A percentile compares a stretch with the other conserved stretches of the same genome.
Evolutionary conservation across 192 early-diverging fungal species (phyloP).

Genomic region (Coemansia sp.): DNA sequence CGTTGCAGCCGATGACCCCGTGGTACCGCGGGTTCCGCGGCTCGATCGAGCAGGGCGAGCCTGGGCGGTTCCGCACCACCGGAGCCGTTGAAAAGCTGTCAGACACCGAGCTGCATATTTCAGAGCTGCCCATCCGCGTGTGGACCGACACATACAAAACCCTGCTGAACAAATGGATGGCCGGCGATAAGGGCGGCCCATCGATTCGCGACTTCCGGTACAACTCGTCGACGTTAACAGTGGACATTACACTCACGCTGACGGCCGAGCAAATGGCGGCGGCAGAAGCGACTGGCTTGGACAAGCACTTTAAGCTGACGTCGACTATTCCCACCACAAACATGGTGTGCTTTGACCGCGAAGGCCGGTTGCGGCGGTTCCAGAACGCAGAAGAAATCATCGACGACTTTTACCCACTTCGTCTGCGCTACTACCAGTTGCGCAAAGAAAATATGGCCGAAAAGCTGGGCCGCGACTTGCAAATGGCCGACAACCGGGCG

Average conservation of each 20-base stretch:
- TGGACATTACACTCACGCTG: conserved; percentile 48
- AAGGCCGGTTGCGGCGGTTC: conserved; percentile 84
- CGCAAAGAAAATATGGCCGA: conserved; percentile 77
- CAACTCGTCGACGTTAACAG: conserved; percentile 50
- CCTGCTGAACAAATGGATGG: conserved; percentile 74
- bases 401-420: conserved; percentile 83
- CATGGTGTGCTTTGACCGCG: conserved; percentile 90
- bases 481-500: conserved; percentile 76
- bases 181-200: conserved; percentile 68
- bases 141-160: conserved; percentile 94
- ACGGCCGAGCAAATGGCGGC: conserved; percentile 66
- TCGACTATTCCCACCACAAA: conserved; percentile 77
- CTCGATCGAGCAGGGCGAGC: conserved; percentile 58
- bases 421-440: conserved; percentile 80
- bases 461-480: conserved; percentile 64
- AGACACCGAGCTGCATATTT: conserved; percentile 76
- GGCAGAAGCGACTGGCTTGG: conserved; percentile 76
- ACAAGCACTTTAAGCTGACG: conserved; percentile 78
- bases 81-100: conserved; percentile 71
- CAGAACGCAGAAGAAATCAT: conserved; percentile 74
- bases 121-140: conserved; percentile 82
- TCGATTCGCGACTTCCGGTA: conserved; percentile 64
- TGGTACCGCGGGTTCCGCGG: conserved; percentile 97
- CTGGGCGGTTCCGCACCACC: conserved; percentile 64
- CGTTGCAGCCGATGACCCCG: conserved; percentile 72